Evolutionary conservation across 495 filamentous ascomycete genomes (phyloP), one percentile per base, ranked within the genome.

Genomic region (Chaetomium fimeti): DNA sequence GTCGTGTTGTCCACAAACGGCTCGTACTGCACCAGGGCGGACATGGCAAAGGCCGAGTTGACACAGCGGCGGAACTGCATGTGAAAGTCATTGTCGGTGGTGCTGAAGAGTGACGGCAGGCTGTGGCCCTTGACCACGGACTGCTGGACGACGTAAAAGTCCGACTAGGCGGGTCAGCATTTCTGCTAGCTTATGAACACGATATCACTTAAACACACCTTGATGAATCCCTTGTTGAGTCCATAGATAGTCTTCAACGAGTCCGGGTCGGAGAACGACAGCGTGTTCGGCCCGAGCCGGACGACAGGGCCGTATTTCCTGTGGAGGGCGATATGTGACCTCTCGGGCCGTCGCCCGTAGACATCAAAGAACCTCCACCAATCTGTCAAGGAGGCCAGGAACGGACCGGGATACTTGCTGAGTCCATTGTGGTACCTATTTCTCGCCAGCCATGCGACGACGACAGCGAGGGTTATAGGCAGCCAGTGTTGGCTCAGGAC

Each of bases 181-280:
- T 28, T 20, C 7, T 15, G 12, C 8, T 25, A 22, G 47, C 47
- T 12, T 20, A 9, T 36, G 32, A 36, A 11, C 32, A 36, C 43
- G 4, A 45, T 15, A 45, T 18, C 22, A 11, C 18, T 25, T 58
- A n/a, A 20, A 20, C 74, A 51, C 64, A 90, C 87, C 82, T 93
- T 93, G 61, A 77, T 78, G 71, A 91, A 91, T n/a, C 89, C 89
- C 74, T 91, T 92, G 69, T 91, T 91, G 61, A 92, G 78, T 2
- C 91, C 88, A 69, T 93, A 94, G 29, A 94, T 93, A 9, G 80
- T 79, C 70, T 88, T 90, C 53, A 91, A 75, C 15, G 88, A 85
- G 57, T 81, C 79, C 0, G 89, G 88, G 67, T 90, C 83, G 5
- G 84, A 79, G 66, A 91, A 89, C 0, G 87, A 88, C 25, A 91